A percentile compares a stretch with the other conserved stretches of the same genome.
Evolutionary conservation across 2,329 filamentous ascomycete species (phyloP).

Genomic region (Pseudogymnoascus verrucosus): DNA sequence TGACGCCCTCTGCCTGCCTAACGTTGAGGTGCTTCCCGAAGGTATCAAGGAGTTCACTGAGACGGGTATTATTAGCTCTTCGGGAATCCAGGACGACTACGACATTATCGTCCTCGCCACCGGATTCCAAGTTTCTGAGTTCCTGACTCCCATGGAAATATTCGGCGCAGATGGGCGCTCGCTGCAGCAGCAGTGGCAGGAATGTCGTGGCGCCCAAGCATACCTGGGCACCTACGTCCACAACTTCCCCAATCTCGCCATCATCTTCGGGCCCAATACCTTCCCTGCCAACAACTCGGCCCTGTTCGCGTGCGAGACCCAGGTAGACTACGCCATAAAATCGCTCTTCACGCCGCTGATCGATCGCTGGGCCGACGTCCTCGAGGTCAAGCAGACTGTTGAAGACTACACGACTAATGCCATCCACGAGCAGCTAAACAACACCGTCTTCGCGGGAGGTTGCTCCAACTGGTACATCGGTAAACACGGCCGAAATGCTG

Average conservation of each 20-base stretch:
- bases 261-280: slow-evolving; percentile 23
- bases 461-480: slow-evolving; percentile 39
- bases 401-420: slow-evolving; percentile 27
- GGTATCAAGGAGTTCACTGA: slow-evolving; percentile 11
- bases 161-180: slow-evolving; percentile 21
- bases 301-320: slow-evolving; percentile 26
- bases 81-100: slow-evolving; percentile 10
- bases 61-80: slow-evolving; percentile 11
- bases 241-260: slow-evolving; percentile 24
- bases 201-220: slow-evolving; percentile 25
- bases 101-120: slow-evolving; percentile 15
- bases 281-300: slow-evolving; percentile 28
- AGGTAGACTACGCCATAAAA: slow-evolving; percentile 25
- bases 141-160: slow-evolving; percentile 29
- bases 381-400: slow-evolving; percentile 30
- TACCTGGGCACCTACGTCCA: slow-evolving; percentile 24
- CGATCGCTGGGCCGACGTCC: slow-evolving; percentile 24
- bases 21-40: slow-evolving; percentile 21
- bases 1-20: slow-evolving; percentile 39
- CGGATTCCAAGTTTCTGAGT: slow-evolving; percentile 28
- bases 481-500: slow-evolving; percentile 30
- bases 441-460: slow-evolving; percentile 30
- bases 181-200: slow-evolving; percentile 26
- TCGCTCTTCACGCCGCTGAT: slow-evolving; percentile 28
- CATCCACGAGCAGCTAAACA: slow-evolving; percentile 27